Evolutionary conservation across 148 eudicot species (phyloP).

Genomic region (Selenicereus undatus): DNA sequence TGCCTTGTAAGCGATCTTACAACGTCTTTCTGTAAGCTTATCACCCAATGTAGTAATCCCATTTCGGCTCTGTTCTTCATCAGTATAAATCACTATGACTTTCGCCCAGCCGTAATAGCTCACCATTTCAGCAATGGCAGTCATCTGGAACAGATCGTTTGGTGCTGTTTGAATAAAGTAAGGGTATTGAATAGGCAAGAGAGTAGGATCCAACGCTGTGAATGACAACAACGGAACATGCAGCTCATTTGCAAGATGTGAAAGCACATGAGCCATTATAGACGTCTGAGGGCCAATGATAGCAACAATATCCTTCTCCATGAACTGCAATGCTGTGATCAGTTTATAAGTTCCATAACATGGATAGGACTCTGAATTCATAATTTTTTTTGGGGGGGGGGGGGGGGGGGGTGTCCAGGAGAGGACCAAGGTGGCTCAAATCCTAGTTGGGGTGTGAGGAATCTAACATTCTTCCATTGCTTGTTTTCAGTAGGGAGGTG

Average conservation of each 20-base stretch:
- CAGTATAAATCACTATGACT: slow-evolving; percentile 50
- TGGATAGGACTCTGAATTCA: neutral
- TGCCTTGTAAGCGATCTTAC: slow-evolving; percentile 55
- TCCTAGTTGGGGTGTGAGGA: neutral
- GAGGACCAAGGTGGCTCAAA: neutral
- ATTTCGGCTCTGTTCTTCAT: slow-evolving; percentile 58
- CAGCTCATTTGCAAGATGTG: slow-evolving; percentile 57
- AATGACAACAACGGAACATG: slow-evolving; percentile 56
- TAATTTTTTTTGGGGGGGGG: neutral
- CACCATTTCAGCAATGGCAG: slow-evolving; percentile 59
- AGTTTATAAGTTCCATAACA: slow-evolving; percentile 1
- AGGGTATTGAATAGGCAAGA: slow-evolving; percentile 59
- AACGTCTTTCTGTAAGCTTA: slow-evolving; percentile 42
- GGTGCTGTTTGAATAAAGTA: slow-evolving; percentile 56
- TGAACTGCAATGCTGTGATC: slow-evolving; percentile 54
- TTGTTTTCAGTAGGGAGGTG: neutral
- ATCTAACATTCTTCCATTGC: neutral
- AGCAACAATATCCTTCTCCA: slow-evolving; percentile 56
- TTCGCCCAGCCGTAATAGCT: slow-evolving; percentile 48
- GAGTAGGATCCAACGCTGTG: slow-evolving; percentile 56
- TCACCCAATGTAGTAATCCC: slow-evolving; percentile 46
- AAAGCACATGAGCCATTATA: slow-evolving; percentile 45
- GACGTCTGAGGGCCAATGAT: slow-evolving; percentile 64
- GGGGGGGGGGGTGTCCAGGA: neutral
- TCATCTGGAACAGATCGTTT: slow-evolving; percentile 61